A percentile compares a stretch with the other conserved stretches of the same genome.
Evolutionary conservation across 305 asterid species (phyloP).

Genomic region (Lippia alba): DNA sequence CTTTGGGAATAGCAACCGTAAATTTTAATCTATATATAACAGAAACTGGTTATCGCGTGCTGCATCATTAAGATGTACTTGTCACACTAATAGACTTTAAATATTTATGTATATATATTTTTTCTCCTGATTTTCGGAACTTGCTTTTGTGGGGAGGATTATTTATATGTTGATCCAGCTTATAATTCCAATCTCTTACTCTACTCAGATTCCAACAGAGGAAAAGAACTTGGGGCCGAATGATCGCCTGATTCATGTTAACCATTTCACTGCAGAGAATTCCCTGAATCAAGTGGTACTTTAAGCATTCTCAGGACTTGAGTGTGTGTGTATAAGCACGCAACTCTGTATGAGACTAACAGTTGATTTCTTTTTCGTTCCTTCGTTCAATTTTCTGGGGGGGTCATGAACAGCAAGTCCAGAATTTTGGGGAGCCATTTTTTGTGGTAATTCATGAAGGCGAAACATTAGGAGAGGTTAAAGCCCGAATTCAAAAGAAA

Average conservation of each 20-base stretch:
- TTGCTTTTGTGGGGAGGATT: too few relatives aligned
- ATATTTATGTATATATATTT: not conserved
- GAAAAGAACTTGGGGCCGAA: constrained; percentile 79
- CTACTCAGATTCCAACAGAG: constrained; percentile 72
- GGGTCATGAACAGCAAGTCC: constrained; percentile 58
- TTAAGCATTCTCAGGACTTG: too few relatives aligned
- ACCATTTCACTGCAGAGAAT: constrained; percentile 53
- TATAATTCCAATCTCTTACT: too few relatives aligned
- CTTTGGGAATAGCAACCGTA: too few relatives aligned
- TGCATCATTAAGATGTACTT: not conserved
- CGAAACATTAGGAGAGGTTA: constrained; percentile 71
- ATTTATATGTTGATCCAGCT: too few relatives aligned
- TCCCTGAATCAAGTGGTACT: constrained; percentile 80
- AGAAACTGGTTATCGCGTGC: too few relatives aligned
- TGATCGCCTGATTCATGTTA: constrained; percentile 47
- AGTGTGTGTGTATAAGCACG: too few relatives aligned
- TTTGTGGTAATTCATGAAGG: constrained; percentile 78
- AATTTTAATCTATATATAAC: too few relatives aligned
- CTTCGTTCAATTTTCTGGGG: constrained; percentile 20
- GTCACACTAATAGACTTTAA: too few relatives aligned
- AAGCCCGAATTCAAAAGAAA: constrained; percentile 74
- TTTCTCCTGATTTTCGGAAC: too few relatives aligned
- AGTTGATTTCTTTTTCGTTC: not conserved
- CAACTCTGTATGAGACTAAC: too few relatives aligned
- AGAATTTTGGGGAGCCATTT: constrained; percentile 91